These are phyloP conservation scores for Malassezia furfur DNA, from an alignment of 1,284 basidiomycete genomes.

Conservation along the genomic window DNA sequence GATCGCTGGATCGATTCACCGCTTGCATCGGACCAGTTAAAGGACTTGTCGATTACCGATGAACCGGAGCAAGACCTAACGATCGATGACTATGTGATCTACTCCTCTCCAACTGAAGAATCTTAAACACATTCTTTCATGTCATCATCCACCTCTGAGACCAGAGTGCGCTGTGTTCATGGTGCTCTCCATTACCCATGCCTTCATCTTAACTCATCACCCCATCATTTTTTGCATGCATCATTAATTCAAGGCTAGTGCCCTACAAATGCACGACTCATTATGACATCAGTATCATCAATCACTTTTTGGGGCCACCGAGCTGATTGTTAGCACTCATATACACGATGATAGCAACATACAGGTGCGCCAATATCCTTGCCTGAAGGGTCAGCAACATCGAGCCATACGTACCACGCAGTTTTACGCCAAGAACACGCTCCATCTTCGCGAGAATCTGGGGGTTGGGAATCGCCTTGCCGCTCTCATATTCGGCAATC, in stretches of 20 bases:
- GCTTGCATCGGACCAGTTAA: no score
- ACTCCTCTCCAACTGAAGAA: neutral
- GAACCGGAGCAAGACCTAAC: neutral
- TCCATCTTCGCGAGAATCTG: constrained; percentile 88
- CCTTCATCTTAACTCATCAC: no score
- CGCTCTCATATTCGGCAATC: constrained; percentile 72
- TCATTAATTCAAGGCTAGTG: neutral
- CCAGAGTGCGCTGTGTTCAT: no score
- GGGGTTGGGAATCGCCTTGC: constrained; percentile 78
- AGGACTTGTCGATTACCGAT: no score
- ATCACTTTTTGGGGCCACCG: constrained; percentile 18
- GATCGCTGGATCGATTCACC: no score
- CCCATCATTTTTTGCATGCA: no score
- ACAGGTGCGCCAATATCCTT: constrained; percentile 41
- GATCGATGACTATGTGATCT: neutral
- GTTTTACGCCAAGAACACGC: constrained; percentile 76
- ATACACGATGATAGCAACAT: constrained; percentile 9
- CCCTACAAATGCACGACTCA: neutral
- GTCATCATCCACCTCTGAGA: neutral
- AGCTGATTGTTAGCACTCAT: constrained; percentile 11
- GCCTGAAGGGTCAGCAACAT: constrained; percentile 13
- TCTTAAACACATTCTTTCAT: neutral
- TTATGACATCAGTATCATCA: neutral
- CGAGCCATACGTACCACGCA: constrained; percentile 58
- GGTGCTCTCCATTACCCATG: no score